phyloP scores from a whole-genome alignment of 2,329 filamentous ascomycete species.

The Exophiala phaeomuriformis region DNA sequence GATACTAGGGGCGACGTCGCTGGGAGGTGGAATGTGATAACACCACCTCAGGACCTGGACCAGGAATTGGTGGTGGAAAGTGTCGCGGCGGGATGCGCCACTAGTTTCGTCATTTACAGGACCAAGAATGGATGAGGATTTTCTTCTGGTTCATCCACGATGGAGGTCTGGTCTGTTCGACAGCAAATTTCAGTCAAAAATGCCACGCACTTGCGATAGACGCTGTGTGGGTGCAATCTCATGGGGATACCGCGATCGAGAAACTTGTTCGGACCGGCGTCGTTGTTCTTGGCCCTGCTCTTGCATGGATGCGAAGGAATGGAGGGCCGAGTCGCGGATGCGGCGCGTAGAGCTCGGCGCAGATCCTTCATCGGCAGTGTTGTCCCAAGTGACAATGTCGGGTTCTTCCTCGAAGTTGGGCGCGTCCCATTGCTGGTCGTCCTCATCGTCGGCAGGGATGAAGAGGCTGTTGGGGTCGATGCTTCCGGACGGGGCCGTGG shows the following conservation, averaged over 20 bases:
- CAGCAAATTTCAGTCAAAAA: conserved; percentile 35
- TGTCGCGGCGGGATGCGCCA: conserved; percentile 82
- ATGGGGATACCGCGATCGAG: conserved; percentile 18
- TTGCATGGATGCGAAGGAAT: conserved; percentile 22
- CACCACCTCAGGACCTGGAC: conserved; percentile 33
- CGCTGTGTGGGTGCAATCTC: conserved; percentile 43
- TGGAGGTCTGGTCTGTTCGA: not conserved
- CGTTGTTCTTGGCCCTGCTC: conserved; percentile 14
- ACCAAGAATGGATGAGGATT: conserved; percentile 13
- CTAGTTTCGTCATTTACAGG: conserved; percentile 60
- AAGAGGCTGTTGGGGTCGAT: conserved; percentile 53
- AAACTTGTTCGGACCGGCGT: too few relatives aligned
- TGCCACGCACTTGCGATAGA: conserved; percentile 42
- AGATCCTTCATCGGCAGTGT: conserved; percentile 53
- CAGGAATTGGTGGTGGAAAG: conserved; percentile 47
- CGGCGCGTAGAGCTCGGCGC: conserved; percentile 31
- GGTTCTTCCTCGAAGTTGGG: conserved; percentile 47
- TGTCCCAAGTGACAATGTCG: conserved; percentile 41
- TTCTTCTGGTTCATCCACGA: not conserved
- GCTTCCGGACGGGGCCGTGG: conserved; percentile 36
- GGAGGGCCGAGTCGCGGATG: conserved; percentile 33
- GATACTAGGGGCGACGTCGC: conserved; percentile 60
- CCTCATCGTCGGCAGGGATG: conserved; percentile 48
- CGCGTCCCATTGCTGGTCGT: conserved; percentile 53
- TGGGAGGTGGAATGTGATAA: conserved; percentile 55